Evolutionary conservation across 1,284 basidiomycete genomes (phyloP).

Genomic region (Agaricales sp.): DNA sequence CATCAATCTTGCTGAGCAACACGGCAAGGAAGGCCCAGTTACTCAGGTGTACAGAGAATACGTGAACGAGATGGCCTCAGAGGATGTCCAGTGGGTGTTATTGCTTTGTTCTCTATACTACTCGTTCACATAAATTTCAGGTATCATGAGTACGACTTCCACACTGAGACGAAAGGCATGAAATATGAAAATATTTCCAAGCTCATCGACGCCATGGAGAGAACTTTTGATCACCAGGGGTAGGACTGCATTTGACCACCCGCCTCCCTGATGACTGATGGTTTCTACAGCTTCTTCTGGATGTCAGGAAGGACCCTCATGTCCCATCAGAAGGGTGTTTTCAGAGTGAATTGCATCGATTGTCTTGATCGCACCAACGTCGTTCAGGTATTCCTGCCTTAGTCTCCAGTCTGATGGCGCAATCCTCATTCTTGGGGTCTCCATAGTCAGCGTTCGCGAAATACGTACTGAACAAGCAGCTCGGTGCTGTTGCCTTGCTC

Average conservation of each 20-base stretch:
- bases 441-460: conserved; percentile 82
- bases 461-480: conserved; percentile 70
- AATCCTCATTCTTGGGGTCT: neutral
- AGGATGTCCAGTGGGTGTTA: conserved; percentile 51
- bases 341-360: conserved; percentile 89
- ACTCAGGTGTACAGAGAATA: conserved; percentile 73
- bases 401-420: too few species aligned
- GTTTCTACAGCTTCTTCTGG: conserved; percentile 69
- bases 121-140: conserved; percentile 17
- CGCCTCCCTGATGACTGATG: neutral
- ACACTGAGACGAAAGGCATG: conserved; percentile 85
- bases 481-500: conserved; percentile 69
- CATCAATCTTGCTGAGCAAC: conserved; percentile 85
- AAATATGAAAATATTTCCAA: conserved; percentile 89
- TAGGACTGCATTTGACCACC: conserved; percentile 18
- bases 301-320: conserved; percentile 62
- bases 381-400: conserved; percentile 46
- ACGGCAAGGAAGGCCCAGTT: conserved; percentile 79
- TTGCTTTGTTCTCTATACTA: conserved; percentile 3
- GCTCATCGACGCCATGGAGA: conserved; percentile 61
- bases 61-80: conserved; percentile 46
- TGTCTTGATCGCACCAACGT: conserved; percentile 91
- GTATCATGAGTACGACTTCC: conserved; percentile 83
- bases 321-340: conserved; percentile 77
- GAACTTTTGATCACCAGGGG: conserved; percentile 72